A percentile compares a stretch with the other conserved stretches of the same genome.
Conservation (phyloP, 2,329 filamentous ascomycete genomes). For the Aspergillus aculeatinus region DNA sequence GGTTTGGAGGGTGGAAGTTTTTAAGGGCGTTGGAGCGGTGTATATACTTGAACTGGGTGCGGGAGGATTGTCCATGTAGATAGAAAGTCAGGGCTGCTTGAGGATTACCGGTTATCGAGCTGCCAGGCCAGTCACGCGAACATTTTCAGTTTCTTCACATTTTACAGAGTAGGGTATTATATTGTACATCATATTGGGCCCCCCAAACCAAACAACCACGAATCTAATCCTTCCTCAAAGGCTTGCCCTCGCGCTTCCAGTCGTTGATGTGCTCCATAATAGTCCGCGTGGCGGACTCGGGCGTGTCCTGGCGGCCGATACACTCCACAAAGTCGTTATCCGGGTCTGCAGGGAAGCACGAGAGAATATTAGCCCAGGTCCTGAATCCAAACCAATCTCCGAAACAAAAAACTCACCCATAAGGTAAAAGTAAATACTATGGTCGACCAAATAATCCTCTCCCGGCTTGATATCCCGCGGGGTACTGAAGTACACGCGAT, state of each 20-base stretch:
- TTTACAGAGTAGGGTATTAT: conserved; percentile 29
- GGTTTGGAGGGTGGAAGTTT: neutral
- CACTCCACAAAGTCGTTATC: conserved; percentile 98
- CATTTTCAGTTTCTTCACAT: neutral
- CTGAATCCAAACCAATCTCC: too few species aligned
- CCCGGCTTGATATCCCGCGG: conserved; percentile 83
- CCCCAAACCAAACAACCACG: neutral
- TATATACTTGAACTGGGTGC: neutral
- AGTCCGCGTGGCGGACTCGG: conserved; percentile 77
- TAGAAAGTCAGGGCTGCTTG: too few species aligned
- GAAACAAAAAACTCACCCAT: conserved; percentile 63
- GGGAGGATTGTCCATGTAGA: neutral
- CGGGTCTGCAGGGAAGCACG: conserved; percentile 61
- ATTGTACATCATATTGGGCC: conserved; percentile 22
- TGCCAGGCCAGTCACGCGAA: too few species aligned
- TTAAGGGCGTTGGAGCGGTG: neutral
- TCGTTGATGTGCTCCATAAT: conserved; percentile 84
- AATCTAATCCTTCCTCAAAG: conserved; percentile 47
- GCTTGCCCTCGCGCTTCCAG: conserved; percentile 59
- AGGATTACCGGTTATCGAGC: too few species aligned
- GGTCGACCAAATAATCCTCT: conserved; percentile 95
- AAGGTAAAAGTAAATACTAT: conserved; percentile 99
- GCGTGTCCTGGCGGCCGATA: conserved; percentile 89
- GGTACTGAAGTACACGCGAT: conserved; percentile 96
- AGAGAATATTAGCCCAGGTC: conserved; percentile 3